Evolutionary conservation across 345 rosid species (phyloP).

Genomic region (Aurinia saxatilis): DNA sequence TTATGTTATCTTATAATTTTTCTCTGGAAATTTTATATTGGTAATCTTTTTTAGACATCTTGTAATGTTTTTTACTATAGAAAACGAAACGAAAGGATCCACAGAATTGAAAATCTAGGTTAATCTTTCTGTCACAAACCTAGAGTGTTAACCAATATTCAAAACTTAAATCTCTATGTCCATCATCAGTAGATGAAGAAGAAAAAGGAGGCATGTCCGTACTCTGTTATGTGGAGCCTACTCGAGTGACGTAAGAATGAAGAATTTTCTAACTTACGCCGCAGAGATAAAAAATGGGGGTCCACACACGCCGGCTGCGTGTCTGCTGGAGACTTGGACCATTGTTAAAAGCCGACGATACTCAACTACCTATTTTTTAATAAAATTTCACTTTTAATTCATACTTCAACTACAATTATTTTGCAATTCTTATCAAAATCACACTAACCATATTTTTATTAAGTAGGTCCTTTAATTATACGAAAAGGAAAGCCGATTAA

Average conservation of each 20-base stretch:
- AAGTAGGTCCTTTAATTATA: no score
- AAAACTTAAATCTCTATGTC: background rate
- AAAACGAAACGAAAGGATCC: background rate
- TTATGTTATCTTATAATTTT: background rate
- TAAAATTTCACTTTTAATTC: background rate
- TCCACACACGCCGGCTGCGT: constrained; percentile 41
- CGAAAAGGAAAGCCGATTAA: background rate
- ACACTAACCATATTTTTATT: no score
- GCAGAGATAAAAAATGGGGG: background rate
- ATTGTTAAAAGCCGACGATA: constrained; percentile 14
- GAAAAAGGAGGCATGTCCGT: background rate
- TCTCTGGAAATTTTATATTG: no score
- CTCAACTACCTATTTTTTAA: background rate
- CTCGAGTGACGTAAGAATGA: constrained; percentile 16
- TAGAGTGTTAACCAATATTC: background rate
- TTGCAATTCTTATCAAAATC: background rate
- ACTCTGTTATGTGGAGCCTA: constrained; percentile 8
- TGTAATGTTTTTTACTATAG: background rate
- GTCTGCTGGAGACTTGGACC: constrained; percentile 30
- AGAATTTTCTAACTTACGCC: constrained; percentile 15
- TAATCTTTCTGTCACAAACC: background rate
- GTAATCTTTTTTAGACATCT: no score
- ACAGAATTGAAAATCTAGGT: background rate
- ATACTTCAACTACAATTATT: background rate
- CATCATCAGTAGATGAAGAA: background rate